phyloP scores from a whole-genome alignment of 129 eudicot species.

The Apium graveolens region DNA sequence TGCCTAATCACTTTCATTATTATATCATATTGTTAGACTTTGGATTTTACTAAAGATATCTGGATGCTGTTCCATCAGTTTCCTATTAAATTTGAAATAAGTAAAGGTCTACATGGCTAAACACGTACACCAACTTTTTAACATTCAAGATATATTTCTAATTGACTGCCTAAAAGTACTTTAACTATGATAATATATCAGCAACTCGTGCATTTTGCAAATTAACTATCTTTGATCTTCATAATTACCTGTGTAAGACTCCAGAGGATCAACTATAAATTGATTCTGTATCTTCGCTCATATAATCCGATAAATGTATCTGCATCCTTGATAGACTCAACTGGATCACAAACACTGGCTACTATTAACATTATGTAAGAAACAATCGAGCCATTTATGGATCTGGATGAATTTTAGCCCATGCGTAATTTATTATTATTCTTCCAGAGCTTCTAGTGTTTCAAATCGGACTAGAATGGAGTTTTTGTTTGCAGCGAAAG shows the following conservation, averaged over 20 bases:
- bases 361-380: conserved; percentile 44
- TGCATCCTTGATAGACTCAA: conserved; percentile 47
- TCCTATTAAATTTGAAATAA: not conserved
- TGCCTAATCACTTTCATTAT: not conserved
- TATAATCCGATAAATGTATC: conserved; percentile 30
- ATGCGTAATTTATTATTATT: not conserved
- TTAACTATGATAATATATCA: not conserved
- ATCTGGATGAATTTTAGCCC: not conserved
- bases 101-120: not conserved
- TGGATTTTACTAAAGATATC: not conserved
- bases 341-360: conserved; percentile 55
- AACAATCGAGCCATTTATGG: not conserved
- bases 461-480: too few species aligned
- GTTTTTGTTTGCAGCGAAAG: conserved; percentile 55
- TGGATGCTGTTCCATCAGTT: not conserved
- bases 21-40: not conserved
- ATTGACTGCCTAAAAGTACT: too few species aligned
- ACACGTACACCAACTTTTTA: not conserved
- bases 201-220: not conserved
- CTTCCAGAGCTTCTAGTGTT: too few species aligned
- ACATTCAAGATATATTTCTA: too few species aligned
- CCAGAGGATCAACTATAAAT: conserved; percentile 40
- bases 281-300: conserved; percentile 56
- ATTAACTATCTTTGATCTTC: not conserved
- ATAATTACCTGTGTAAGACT: not conserved